These are phyloP conservation scores for Microthlaspi erraticum DNA, from an alignment of 345 rosid genomes.

Conservation along the genomic window DNA sequence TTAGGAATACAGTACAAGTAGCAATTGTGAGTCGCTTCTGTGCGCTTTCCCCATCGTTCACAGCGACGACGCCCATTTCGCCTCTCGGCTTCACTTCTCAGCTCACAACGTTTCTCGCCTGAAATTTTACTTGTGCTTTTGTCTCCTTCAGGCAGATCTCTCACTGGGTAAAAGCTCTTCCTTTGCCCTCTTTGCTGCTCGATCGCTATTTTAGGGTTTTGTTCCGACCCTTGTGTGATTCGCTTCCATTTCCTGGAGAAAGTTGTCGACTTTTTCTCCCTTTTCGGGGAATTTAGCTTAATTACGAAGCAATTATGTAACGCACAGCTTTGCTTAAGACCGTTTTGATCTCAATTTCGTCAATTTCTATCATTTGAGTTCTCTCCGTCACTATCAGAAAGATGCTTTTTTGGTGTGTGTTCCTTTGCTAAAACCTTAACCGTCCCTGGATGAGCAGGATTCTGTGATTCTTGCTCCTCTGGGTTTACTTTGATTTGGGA, in stretches of 20 bases:
- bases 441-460: no score
- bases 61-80: constrained; percentile 28
- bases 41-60: not conserved
- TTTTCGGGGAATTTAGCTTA: not conserved
- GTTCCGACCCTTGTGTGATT: not conserved
- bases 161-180: constrained; percentile 13
- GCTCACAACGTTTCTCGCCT: not conserved
- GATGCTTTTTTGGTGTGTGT: not conserved
- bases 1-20: not conserved
- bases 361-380: not conserved
- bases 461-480: no score
- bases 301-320: not conserved
- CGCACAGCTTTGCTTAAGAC: not conserved
- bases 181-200: not conserved
- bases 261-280: not conserved
- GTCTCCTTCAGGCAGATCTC: constrained; percentile 22
- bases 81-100: constrained; percentile 15
- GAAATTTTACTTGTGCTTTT: not conserved
- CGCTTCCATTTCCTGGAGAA: constrained; percentile 8
- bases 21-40: not conserved
- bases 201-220: constrained; percentile 32
- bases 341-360: not conserved
- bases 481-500: no score
- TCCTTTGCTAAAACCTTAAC: not conserved
- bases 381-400: not conserved